Evolutionary conservation across 2,329 filamentous ascomycete genomes (phyloP).

Genomic region (Magnaporthiopsis poae): DNA sequence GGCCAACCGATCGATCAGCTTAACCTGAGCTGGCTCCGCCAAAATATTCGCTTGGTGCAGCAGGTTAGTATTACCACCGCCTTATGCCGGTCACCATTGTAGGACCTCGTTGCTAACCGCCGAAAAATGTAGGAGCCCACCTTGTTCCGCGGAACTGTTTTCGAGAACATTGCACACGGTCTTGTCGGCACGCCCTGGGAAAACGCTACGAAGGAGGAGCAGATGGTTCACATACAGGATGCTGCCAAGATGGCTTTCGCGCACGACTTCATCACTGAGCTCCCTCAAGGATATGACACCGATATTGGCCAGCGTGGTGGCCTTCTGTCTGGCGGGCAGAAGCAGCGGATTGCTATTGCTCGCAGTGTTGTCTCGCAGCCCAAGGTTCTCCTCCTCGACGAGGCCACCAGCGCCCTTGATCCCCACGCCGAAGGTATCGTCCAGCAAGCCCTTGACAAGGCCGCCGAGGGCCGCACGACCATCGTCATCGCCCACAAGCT

Average conservation of each 20-base stretch:
- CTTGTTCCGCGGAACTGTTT: conserved; percentile 29
- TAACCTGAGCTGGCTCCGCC: conserved; percentile 22
- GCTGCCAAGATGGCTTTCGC: conserved; percentile 36
- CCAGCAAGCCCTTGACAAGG: conserved; percentile 41
- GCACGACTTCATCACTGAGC: conserved; percentile 34
- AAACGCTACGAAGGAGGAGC: conserved; percentile 25
- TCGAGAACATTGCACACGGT: conserved; percentile 39
- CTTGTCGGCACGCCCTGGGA: conserved; percentile 22
- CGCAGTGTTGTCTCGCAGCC: conserved; percentile 30
- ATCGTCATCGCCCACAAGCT: conserved; percentile 54
- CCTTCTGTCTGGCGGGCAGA: conserved; percentile 55
- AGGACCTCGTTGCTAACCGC: too few relatives aligned
- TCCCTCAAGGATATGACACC: conserved; percentile 44
- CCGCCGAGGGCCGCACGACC: conserved; percentile 47
- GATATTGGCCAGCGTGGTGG: conserved; percentile 50
- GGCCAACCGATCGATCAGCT: conserved; percentile 17
- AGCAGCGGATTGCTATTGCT: conserved; percentile 53
- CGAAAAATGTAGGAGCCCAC: conserved; percentile 19
- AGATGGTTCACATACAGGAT: conserved; percentile 28
- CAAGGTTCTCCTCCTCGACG: conserved; percentile 53
- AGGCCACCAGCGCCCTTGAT: conserved; percentile 50
- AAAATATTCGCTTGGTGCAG: conserved; percentile 22
- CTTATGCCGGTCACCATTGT: too few relatives aligned
- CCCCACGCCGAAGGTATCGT: conserved; percentile 36
- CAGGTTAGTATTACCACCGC: conserved; percentile 14